Base-by-base conservation (phyloP, 2,329 filamentous ascomycete species). In the Microdochium bolleyi region DNA sequence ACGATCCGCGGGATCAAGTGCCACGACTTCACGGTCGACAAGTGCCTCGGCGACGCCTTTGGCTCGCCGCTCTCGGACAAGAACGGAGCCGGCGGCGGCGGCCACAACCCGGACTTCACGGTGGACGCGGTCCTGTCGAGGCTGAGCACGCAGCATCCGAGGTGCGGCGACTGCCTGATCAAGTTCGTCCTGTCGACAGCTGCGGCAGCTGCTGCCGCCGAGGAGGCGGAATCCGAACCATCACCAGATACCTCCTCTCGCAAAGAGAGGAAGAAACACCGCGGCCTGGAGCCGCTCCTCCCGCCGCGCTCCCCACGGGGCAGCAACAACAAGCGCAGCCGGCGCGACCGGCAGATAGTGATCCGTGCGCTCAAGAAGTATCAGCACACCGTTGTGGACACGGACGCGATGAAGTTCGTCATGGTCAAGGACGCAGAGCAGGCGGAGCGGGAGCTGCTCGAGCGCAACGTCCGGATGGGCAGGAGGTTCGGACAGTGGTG, bases 351-450 rank as follows among this genome's bases (percentile, higher is more conserved):
- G n/a, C 57, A 62, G 32, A 61, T 58, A 9, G 64, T 71, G 14
- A 56, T 70, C 50, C 69, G 68, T 49, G 70, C 69, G 22, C 57
- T 73, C 51, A 65, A 66, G 61, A 70, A 69, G 54, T 74, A 71
- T 55, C 70, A 72, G 54, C 69, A 73, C 50, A 67, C 65, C 1
- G 59, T 73, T 16, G 61, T 72, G n/a, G 64, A 70, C 37, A 70
- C 67, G 4, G 70, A 73, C 56, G 68, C 69, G 3, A 65, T 63
- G 62, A 61, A 62, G 48, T 74, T 72, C 56, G 64, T 69, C 49
- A 72, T 73, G 70, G 60, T 74, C 50, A 73, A 69, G 25, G 72
- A 73, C 58, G 69, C 70, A 2, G 70, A 73, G 56, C 69, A 73
- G 54, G 69, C 67, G 1, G 62, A 70, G 55, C 64, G 64, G 19